A percentile compares a stretch with the other conserved stretches of the same genome.
phyloP scores from a whole-genome alignment of 2,329 filamentous ascomycete genomes.

The Diaporthe eres region DNA sequence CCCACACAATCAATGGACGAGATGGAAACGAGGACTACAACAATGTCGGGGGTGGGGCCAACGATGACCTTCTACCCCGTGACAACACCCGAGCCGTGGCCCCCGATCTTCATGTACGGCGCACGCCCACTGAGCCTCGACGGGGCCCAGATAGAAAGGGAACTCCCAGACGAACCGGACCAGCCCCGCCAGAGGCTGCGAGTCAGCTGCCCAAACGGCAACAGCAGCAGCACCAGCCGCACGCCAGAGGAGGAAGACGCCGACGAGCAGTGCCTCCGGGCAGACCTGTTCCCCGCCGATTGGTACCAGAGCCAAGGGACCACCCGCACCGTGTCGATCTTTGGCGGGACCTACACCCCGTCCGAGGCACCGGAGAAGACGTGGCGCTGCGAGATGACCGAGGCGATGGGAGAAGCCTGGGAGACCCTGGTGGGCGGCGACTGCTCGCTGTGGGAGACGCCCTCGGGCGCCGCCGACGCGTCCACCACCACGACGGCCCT shows the following conservation, averaged over 20 bases:
- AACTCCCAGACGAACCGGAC: not conserved
- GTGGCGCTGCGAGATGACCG: constrained; percentile 7
- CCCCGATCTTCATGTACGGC: not conserved
- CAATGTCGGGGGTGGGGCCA: not conserved
- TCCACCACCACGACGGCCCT: not conserved
- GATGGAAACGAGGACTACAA: not conserved
- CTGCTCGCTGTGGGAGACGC: constrained; percentile 1
- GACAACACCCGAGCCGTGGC: not conserved
- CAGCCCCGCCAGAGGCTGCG: not conserved
- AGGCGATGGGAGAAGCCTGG: not conserved
- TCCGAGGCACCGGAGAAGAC: not conserved
- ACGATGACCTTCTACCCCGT: not conserved
- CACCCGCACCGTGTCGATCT: not conserved
- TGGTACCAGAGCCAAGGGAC: not conserved
- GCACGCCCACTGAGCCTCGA: constrained; percentile 15
- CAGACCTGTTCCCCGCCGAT: constrained; percentile 1
- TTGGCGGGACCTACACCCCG: not conserved
- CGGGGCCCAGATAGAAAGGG: not conserved
- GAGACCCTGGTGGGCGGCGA: not conserved
- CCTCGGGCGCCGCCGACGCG: not conserved
- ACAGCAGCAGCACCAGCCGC: not conserved
- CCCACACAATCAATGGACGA: not conserved
- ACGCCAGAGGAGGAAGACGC: not conserved
- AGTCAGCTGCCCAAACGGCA: not conserved
- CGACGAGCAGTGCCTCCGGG: not conserved